A percentile compares a stretch with the other conserved stretches of the same genome.
These are phyloP conservation scores for Corylus americana DNA, from an alignment of 306 rosid genomes.

Conservation along the genomic window DNA sequence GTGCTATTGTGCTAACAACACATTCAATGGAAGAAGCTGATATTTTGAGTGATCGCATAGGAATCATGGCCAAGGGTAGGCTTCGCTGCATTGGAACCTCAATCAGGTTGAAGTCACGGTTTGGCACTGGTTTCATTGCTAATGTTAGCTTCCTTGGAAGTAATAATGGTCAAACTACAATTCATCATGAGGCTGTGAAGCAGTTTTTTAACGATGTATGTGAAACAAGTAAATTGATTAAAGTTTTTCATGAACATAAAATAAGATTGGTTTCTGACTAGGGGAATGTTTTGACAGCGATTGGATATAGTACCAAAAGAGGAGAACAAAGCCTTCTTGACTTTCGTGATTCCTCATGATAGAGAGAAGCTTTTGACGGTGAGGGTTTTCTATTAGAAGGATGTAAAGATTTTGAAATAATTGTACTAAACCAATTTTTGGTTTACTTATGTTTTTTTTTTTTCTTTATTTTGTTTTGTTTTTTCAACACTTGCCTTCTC, in stretches of 20 bases:
- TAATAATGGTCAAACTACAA: constrained; percentile 39
- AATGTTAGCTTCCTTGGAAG: constrained; percentile 56
- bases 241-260: constrained; percentile 9
- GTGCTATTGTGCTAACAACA: constrained; percentile 81
- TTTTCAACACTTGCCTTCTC: no score
- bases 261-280: constrained; percentile 31
- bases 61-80: constrained; percentile 93
- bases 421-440: neutral
- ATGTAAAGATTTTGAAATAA: neutral
- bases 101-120: constrained; percentile 74
- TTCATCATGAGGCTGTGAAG: constrained; percentile 60
- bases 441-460: neutral
- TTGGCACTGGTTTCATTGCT: constrained; percentile 79
- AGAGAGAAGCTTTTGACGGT: constrained; percentile 62
- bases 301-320: constrained; percentile 75
- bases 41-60: constrained; percentile 82
- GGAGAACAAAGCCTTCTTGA: constrained; percentile 57
- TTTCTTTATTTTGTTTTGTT: constrained; percentile 2
- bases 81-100: constrained; percentile 90
- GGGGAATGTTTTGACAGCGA: constrained; percentile 49
- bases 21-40: constrained; percentile 99
- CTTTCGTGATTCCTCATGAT: constrained; percentile 81
- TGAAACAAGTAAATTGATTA: constrained; percentile 24
- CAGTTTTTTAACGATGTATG: constrained; percentile 69
- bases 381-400: constrained; percentile 7